phyloP scores from a whole-genome alignment of 768 basidiomycete genomes.

The Lentinula raphanica region DNA sequence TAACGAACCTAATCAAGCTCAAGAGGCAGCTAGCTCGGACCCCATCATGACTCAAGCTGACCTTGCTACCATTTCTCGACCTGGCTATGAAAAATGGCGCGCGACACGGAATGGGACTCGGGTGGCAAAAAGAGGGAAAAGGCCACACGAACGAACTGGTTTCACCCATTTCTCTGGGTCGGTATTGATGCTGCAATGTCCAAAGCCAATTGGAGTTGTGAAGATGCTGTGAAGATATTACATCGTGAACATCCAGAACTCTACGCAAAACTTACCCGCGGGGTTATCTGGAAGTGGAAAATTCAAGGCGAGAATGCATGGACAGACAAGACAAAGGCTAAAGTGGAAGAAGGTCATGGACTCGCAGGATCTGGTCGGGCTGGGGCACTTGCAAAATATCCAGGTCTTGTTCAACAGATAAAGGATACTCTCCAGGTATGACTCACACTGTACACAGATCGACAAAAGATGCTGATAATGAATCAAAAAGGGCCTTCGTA shows the following conservation, averaged over 20 bases:
- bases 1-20: too few relatives aligned
- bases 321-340: not conserved
- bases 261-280: not conserved
- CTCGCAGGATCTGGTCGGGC: conserved; percentile 11
- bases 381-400: conserved; percentile 13
- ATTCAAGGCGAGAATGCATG: not conserved
- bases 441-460: too few relatives aligned
- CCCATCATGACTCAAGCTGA: not conserved
- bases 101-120: conserved; percentile 6
- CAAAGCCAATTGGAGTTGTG: conserved; percentile 1
- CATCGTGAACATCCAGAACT: conserved; percentile 1
- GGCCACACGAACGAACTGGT: conserved; percentile 13
- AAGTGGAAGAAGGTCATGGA: conserved; percentile 1
- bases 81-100: not conserved
- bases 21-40: too few relatives aligned
- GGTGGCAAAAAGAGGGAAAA: conserved; percentile 10
- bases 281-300: conserved; percentile 4
- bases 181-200: conserved; percentile 6
- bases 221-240: not conserved
- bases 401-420: conserved; percentile 13
- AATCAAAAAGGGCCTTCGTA: conserved; percentile 13
- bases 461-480: too few relatives aligned
- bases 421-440: conserved; percentile 10
- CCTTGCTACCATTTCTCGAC: not conserved
- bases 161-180: conserved; percentile 15